Evolutionary conservation across 768 basidiomycete species (phyloP).

Genomic region (Boletus sp.): DNA sequence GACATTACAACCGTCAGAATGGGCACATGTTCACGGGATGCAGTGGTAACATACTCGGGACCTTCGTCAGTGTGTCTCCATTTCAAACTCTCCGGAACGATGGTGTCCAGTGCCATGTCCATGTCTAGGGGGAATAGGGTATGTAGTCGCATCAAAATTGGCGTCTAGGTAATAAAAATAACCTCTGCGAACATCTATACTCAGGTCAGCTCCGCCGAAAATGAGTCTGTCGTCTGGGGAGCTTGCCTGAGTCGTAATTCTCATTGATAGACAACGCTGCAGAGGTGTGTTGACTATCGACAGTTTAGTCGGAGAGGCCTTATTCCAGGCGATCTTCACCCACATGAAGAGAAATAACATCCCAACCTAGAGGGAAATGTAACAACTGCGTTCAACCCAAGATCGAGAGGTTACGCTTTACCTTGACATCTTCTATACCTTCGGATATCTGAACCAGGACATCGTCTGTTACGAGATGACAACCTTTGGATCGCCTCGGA

Average conservation of each 20-base stretch:
- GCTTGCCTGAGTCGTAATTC: conserved; percentile 77
- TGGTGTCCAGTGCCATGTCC: conserved; percentile 89
- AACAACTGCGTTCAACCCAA: background rate
- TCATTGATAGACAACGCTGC: conserved; percentile 85
- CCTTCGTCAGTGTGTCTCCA: conserved; percentile 94
- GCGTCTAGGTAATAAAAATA: conserved; percentile 4
- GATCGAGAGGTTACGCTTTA: conserved; percentile 20
- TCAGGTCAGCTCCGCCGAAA: conserved; percentile 8
- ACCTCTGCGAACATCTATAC: conserved; percentile 46
- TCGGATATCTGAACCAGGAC: conserved; percentile 63
- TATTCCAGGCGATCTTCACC: conserved; percentile 22
- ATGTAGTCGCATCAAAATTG: conserved; percentile 30
- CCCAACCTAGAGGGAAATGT: conserved; percentile 53
- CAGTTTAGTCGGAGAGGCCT: conserved; percentile 14
- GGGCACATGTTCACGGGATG: background rate
- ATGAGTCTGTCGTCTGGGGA: background rate
- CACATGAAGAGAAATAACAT: conserved; percentile 90
- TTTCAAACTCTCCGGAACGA: conserved; percentile 79
- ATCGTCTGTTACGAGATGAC: conserved; percentile 83
- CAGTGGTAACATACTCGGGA: conserved; percentile 58
- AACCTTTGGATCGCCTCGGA: conserved; percentile 54
- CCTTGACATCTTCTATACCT: conserved; percentile 68
- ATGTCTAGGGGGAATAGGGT: conserved; percentile 61
- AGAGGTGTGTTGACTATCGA: conserved; percentile 69
- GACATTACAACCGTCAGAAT: conserved; percentile 4